A percentile compares a stretch with the other conserved stretches of the same genome.
phyloP scores from a whole-genome alignment of 2,329 filamentous ascomycete genomes.

The Cryphonectria nitschkei region DNA sequence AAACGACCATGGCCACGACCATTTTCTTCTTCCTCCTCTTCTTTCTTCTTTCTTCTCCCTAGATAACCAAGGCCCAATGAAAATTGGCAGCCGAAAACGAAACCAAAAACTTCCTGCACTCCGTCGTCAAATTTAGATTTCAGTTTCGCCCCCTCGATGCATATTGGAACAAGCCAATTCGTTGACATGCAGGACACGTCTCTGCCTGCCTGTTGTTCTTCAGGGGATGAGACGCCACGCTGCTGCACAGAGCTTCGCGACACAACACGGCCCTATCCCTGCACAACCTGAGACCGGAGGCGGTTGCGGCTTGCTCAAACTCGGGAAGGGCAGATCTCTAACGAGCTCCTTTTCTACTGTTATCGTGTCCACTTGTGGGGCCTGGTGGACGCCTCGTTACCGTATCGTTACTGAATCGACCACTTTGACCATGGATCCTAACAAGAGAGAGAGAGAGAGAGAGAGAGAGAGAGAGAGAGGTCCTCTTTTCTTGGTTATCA shows the following conservation, averaged over 20 bases:
- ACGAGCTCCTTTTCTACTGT: constrained; percentile 1
- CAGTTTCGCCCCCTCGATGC: constrained; percentile 7
- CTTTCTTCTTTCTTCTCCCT: not conserved
- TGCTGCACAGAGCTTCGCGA: constrained; percentile 25
- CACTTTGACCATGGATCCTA: not conserved
- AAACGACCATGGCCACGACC: not conserved
- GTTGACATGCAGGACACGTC: constrained; percentile 7
- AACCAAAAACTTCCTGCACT: not conserved
- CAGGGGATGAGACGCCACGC: constrained; percentile 27
- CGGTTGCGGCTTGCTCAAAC: constrained; percentile 18
- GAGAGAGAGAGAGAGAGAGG: too few species aligned
- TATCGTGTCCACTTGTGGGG: constrained; percentile 5
- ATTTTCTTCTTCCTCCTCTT: too few species aligned
- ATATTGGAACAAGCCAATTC: not conserved
- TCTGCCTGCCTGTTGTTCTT: constrained; percentile 8
- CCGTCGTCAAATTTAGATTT: constrained; percentile 1
- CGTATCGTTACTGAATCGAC: not conserved
- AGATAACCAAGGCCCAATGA: not conserved
- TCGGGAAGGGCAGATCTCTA: constrained; percentile 3
- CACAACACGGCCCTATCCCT: constrained; percentile 11
- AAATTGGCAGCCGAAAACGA: not conserved
- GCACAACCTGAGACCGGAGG: constrained; percentile 25
- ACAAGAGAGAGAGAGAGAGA: not conserved
- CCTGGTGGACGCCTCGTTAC: not conserved
- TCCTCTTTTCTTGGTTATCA: too few species aligned